Conservation (phyloP, 768 basidiomycete genomes). For the Trametes cinnabarina region DNA sequence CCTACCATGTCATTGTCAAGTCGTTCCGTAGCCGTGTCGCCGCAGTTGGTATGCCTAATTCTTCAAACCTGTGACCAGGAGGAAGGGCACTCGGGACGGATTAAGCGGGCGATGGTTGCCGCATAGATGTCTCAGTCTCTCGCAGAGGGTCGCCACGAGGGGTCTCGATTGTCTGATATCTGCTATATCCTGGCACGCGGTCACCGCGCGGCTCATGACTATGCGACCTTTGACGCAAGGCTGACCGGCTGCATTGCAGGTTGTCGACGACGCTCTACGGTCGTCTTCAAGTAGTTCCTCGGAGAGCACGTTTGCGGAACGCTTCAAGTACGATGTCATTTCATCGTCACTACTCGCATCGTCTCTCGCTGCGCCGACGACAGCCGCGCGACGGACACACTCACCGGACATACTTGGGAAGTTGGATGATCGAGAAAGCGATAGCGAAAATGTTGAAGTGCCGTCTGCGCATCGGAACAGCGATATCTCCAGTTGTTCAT, state of each 20-base stretch:
- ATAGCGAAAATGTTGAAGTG: constrained; percentile 3
- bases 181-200: not conserved
- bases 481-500: not conserved
- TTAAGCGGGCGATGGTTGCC: not conserved
- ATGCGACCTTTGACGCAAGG: not conserved
- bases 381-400: constrained; percentile 19
- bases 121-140: not conserved
- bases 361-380: constrained; percentile 43
- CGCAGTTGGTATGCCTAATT: not conserved
- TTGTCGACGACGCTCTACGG: constrained; percentile 7
- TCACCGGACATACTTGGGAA: constrained; percentile 24
- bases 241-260: not conserved
- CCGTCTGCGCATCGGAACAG: not conserved
- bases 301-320: constrained; percentile 60
- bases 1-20: not conserved
- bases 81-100: not conserved
- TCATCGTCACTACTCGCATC: constrained; percentile 74
- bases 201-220: not conserved
- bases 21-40: too few species aligned
- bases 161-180: not conserved
- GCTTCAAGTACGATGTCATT: constrained; percentile 82
- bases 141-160: not conserved
- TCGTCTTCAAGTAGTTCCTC: constrained; percentile 9
- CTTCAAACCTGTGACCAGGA: too few species aligned
- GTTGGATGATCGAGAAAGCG: constrained; percentile 11